Base-by-base conservation (phyloP, 805 yeast genomes). In the Wickerhamomyces queroliae region DNA sequence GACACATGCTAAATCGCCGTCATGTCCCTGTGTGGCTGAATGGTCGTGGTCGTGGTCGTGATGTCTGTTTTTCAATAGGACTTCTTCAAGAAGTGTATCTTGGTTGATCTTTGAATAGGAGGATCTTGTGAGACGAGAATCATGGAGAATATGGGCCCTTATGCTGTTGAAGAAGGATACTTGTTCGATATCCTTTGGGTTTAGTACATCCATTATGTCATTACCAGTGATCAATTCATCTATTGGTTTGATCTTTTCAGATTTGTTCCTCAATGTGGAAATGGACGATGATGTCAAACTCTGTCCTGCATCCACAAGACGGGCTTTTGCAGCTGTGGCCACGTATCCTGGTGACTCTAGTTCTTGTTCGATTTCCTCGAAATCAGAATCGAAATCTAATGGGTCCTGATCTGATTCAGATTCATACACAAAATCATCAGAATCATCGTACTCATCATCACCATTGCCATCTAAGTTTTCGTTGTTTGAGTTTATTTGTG, bases 1-100 rank as follows among this genome's bases (percentile, higher is more conserved):
- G 7, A 86, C 95, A 61, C 97, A 89, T 6, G 67, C 65, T 6
- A 76, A 47, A 18, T 66, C 57, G 3, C 62, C 50, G 21, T 58
- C 58, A 6, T 58, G 46, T 7, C 60, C 65, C 7, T 59, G 64
- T 2, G 57, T 58, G 13, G 49, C 53, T 8, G 50, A 52, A 10
- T 40, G 30, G 9, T 36, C 18, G 33, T 41, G 22, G 11, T 39
- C 25, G 7, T 18, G 24, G 5, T 29, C 32, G 18, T 34, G 29
- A 29, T 63, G 44, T 5, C 73, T 44, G 15, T 48, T 46, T 24
- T 55, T 44, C 1, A 48, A 28, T 4, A 58, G 48, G 0, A 63
- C 47, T 23, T 63, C 66, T 4, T 42, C 47, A 2, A 65, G 33
- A 0, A 65, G 27, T 0, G 45, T 52, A n/a, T 59, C 56, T 28